Evolutionary conservation across 371 early-diverging fungal genomes (phyloP), one percentile per base, ranked within the genome.

Genomic region (Haplosporangium sp.): DNA sequence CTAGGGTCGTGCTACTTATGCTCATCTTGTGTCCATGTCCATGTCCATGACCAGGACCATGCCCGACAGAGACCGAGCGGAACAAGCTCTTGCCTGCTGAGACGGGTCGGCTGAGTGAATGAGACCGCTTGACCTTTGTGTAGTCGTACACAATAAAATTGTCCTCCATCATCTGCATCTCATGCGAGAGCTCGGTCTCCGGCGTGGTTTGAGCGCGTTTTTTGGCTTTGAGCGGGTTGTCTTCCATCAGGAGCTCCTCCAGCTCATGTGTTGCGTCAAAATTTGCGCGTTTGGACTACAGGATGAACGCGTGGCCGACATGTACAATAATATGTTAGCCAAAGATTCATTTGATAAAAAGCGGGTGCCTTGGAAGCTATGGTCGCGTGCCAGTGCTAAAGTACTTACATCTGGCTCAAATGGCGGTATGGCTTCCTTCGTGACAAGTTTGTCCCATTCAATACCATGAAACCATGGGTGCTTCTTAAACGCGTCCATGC

Each of bases 251-350:
- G 42, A 96, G 83, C 66, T 98, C 97, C 59, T 98, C 97, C 41
- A 97, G 80, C 66, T 98, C 98, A 81, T 95, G 93, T 5, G 95
- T 95, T 5, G 95, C 92, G 81, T 98, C 98, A 85, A 98, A 98
- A 62, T 95, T 94, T 64, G 91, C 88, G 45, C 86, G 86, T 52
- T 93, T 90, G 45, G 87, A 82, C 37, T 87, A 70, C 38, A 42
- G 13, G 20, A 16, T 18, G 20, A 11, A 29, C 18, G 40, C 12
- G 54, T 40, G 21, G 12, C n/a, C 51, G 16, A 13, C 6, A 47
- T 16, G 7, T n/a, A 20, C 13, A 20, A 18, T 6, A 5, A n/a
- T 20, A 50, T 50, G 50, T 8, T n/a, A 48, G n/a, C 50, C 18
- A 1, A n/a, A n/a, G 50, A 29, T 4, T 29, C 29, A 29, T 29